phyloP scores from a whole-genome alignment of 1,139 yeast species.

The Yamadazyma pseudoaaseri region DNA sequence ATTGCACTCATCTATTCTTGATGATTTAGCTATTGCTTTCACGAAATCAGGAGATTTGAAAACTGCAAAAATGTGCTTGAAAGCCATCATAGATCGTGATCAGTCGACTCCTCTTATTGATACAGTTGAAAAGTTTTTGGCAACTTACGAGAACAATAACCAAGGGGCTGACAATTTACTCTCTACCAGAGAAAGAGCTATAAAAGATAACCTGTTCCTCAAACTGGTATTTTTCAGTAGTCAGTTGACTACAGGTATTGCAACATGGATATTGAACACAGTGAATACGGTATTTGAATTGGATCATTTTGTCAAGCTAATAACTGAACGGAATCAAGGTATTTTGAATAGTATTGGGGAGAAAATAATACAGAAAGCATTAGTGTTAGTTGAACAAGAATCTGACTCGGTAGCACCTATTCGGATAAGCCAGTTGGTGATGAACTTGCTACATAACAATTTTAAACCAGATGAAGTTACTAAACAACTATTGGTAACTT shows the following conservation, averaged over 20 bases:
- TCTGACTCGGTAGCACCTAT: slow-evolving; percentile 1
- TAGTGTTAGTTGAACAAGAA: slow-evolving; percentile 1
- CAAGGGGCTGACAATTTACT: slow-evolving; percentile 6
- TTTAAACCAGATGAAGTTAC: slow-evolving; percentile 2
- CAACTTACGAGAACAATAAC: slow-evolving; percentile 10
- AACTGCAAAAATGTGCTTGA: slow-evolving; percentile 20
- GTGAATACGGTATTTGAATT: slow-evolving; percentile 23
- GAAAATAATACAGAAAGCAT: slow-evolving; percentile 14
- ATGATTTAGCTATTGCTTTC: slow-evolving; percentile 26
- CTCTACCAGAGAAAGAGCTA: slow-evolving; percentile 4
- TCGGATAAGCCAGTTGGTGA: slow-evolving; percentile 8
- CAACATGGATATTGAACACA: slow-evolving; percentile 22
- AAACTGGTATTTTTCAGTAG: slow-evolving; percentile 33
- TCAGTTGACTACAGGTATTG: slow-evolving; percentile 17
- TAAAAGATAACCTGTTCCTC: slow-evolving; percentile 26
- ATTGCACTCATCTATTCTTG: slow-evolving; percentile 23
- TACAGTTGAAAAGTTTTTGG: slow-evolving; percentile 23
- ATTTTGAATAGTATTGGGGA: slow-evolving; percentile 15
- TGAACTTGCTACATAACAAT: slow-evolving; percentile 7
- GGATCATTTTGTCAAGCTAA: slow-evolving; percentile 26
- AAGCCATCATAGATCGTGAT: slow-evolving; percentile 17
- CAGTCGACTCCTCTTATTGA: slow-evolving; percentile 24
- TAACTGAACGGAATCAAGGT: slow-evolving; percentile 14
- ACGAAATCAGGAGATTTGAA: slow-evolving; percentile 13
- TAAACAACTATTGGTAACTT: slow-evolving; percentile 1